phyloP scores from a whole-genome alignment of 306 rosid species.

The Quercus variabilis region DNA sequence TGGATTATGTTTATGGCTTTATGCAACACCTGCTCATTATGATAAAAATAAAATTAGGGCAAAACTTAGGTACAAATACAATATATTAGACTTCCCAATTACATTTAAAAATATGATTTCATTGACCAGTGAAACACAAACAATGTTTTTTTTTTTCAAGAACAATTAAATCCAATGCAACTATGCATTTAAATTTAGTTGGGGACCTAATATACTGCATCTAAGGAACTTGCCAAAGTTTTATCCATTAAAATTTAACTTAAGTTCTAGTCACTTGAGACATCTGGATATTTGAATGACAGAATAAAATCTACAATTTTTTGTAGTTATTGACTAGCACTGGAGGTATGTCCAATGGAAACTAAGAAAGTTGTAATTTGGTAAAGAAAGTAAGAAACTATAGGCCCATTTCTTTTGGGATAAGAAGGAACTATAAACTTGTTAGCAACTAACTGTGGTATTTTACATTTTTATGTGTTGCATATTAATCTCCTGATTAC shows the following conservation, averaged over 20 bases:
- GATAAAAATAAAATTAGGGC: no score
- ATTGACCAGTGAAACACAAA: no score
- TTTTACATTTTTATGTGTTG: not conserved
- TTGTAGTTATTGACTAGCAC: not conserved
- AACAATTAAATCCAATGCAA: no score
- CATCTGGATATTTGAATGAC: not conserved
- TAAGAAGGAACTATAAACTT: not conserved
- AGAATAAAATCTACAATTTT: not conserved
- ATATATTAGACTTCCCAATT: not conserved
- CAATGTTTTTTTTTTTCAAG: no score
- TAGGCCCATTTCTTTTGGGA: no score
- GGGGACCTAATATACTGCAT: no score
- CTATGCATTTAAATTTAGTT: no score
- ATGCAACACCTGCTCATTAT: not conserved
- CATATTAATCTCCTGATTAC: not conserved
- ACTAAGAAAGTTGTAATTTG: not conserved
- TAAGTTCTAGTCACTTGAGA: not conserved
- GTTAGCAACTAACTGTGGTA: not conserved
- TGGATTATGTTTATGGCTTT: not conserved
- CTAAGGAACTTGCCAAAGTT: no score
- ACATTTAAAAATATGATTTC: no score
- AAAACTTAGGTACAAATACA: not conserved
- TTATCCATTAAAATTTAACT: no score
- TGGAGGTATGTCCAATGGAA: not conserved
- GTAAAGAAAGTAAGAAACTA: not conserved